Base-by-base conservation (phyloP, 257 asterid species). In the Nicotiana benthamiana region DNA sequence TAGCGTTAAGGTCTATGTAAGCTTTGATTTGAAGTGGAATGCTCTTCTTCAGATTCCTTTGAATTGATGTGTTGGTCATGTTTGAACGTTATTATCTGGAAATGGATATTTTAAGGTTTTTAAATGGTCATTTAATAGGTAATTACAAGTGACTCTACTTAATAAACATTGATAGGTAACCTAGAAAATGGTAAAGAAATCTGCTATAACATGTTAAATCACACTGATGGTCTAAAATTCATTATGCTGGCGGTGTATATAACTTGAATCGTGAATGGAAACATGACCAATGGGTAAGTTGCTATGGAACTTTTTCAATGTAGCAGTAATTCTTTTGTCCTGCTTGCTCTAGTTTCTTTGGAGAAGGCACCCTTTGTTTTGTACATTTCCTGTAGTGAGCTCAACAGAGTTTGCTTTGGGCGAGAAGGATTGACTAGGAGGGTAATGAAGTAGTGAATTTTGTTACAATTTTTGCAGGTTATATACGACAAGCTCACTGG, bases 401-500 rank as follows among this genome's bases (percentile, higher is more conserved):
- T 34, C 28, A 43, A 67, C 18, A 34, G 20, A 27, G 11, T 68
- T 5, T 20, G 5, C 20, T 40, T 68, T 20, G 6, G 9, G 36
- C 4, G 27, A 36, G 22, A 1, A 40, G 76, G 11, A 20, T 68
- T 68, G 30, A 36, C 10, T 43, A 0, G 57, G 77, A 70, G 2
- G 57, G 6, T 66, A 10, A 4, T 70, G 77, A 43, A 46, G 78
- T 72, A 28, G 46, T 28, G 43, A 64, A 64, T 4, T 51, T 6
- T 70, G 57, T 70, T 24, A 24, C 2, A 24, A 24, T 72, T 22
- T 40, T 46, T 85, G 86, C 89, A 95, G 99, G 99, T 93, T 83
- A 95, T 95, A 84, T 93, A 95, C 75, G 98, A 93, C 89, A 95
- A 91, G 87, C 24, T 43, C 1, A 66, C 97, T 0, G 99, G 97